Evolutionary conservation across 2,329 filamentous ascomycete species (phyloP), one percentile per base, ranked within the genome.

Genomic region (Endoconidiophora laricicola): DNA sequence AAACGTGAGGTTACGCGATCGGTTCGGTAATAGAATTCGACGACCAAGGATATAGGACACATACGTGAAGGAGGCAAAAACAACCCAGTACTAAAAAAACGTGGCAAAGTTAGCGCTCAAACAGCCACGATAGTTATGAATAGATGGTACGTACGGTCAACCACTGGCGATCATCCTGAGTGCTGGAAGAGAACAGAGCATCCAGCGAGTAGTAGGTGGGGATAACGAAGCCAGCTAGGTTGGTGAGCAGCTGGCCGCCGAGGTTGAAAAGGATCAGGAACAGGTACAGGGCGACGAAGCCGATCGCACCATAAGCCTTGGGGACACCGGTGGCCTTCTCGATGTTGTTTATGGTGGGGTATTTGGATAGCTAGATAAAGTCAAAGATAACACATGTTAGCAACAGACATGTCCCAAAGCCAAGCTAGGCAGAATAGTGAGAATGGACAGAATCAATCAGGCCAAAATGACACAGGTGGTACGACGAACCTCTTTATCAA

Each of bases 181-280:
- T 86, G 68, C 63, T 70, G 50, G 71, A 60, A 52, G 73, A 81
- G 69, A 91, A 91, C 54, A 93, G 71, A 33, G 86, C 85, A 58
- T 76, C 70, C 51, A 91, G 69, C 36, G 85, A 90, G 68, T 90
- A 93, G 73, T 91, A 91, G 54, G 79, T 81, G 23, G 86, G 86
- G 55, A 93, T 75, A 59, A 83, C 68, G 64, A 91, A 91, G 55
- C 86, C 86, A 58, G 85, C 84, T 57, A 87, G 68, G 71, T 93
- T 93, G 68, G 86, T 87, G 58, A 93, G 72, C 62, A 91, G 82
- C 68, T 88, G 84, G 59, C 86, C 85, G 56, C 82, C 86, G 57
- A 91, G 83, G 76, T 93, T 93, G 74, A 93, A 87, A 70, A 91
- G 79, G 68, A 91, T 85, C 59, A 91, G 78, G 72, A 90, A 86